Conservation (phyloP, 2,329 filamentous ascomycete genomes). For the Alternaria brassicae region DNA sequence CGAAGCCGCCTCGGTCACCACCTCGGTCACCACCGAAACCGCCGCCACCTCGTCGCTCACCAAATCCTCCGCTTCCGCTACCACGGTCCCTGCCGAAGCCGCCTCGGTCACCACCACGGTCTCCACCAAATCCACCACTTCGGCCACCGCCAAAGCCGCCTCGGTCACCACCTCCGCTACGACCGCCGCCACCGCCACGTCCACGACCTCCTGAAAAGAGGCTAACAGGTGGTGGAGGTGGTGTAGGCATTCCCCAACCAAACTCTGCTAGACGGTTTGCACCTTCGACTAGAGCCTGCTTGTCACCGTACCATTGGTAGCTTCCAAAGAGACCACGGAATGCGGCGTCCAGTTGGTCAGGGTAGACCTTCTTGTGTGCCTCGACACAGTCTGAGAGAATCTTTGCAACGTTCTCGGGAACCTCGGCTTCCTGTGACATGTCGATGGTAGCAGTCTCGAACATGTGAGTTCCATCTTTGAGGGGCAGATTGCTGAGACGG, state of each 20-base stretch:
- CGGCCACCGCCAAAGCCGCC: constrained; percentile 8
- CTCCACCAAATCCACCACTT: constrained; percentile 16
- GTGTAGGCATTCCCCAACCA: constrained; percentile 56
- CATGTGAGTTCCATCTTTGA: constrained; percentile 60
- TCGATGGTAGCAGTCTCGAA: constrained; percentile 61
- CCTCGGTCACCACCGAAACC: constrained; percentile 11
- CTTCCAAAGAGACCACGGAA: constrained; percentile 68
- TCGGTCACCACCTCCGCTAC: constrained; percentile 24
- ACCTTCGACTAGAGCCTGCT: constrained; percentile 51
- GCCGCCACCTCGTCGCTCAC: constrained; percentile 8
- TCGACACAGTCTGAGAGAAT: constrained; percentile 56
- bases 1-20: constrained; percentile 7
- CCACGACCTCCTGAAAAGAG: constrained; percentile 26
- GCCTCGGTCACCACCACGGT: constrained; percentile 5
- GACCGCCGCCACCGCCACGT: constrained; percentile 14
- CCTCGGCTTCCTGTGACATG: constrained; percentile 51
- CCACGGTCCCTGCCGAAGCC: constrained; percentile 14
- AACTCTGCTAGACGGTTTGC: constrained; percentile 56
- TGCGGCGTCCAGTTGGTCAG: constrained; percentile 53
- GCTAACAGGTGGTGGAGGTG: constrained; percentile 48
- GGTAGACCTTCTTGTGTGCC: constrained; percentile 55
- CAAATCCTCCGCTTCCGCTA: constrained; percentile 6
- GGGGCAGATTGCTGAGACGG: constrained; percentile 66
- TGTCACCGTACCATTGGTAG: constrained; percentile 54
- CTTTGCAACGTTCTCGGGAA: constrained; percentile 52